Evolutionary conservation across 2,329 filamentous ascomycete genomes (phyloP).

Genomic region (Stachybotrys chartarum): DNA sequence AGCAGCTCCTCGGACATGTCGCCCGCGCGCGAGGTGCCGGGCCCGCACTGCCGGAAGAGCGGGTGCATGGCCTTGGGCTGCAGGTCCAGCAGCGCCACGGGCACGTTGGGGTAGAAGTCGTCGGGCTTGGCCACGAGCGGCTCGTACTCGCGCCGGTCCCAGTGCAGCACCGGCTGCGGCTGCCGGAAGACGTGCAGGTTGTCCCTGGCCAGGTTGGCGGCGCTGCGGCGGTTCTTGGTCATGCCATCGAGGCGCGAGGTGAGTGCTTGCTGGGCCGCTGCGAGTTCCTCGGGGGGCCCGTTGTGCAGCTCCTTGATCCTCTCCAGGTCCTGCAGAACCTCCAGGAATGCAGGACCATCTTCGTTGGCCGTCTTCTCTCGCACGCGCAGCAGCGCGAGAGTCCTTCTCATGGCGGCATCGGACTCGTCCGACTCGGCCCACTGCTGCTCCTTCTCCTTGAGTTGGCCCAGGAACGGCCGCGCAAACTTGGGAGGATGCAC

Average conservation of each 20-base stretch:
- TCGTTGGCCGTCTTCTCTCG: slow-evolving; percentile 16
- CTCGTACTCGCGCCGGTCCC: slow-evolving; percentile 66
- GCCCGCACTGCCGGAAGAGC: slow-evolving; percentile 38
- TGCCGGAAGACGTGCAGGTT: slow-evolving; percentile 45
- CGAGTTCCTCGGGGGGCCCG: slow-evolving; percentile 15
- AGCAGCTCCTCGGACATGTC: slow-evolving; percentile 46
- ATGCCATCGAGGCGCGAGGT: slow-evolving; percentile 22
- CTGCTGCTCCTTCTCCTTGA: slow-evolving; percentile 29
- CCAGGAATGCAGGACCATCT: slow-evolving; percentile 15
- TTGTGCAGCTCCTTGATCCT: slow-evolving; percentile 12
- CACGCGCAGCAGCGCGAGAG: slow-evolving; percentile 19
- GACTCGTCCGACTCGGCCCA: slow-evolving; percentile 7
- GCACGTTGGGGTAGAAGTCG: slow-evolving; percentile 62
- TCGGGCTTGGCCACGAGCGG: slow-evolving; percentile 49
- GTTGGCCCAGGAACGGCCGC: slow-evolving; percentile 34
- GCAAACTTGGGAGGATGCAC: slow-evolving; percentile 17
- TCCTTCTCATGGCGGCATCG: slow-evolving; percentile 1
- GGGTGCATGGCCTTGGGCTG: slow-evolving; percentile 50
- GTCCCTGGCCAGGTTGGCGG: slow-evolving; percentile 39
- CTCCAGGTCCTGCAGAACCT: slow-evolving; percentile 26
- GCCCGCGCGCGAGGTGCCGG: slow-evolving; percentile 29
- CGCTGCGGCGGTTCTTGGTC: slow-evolving; percentile 22
- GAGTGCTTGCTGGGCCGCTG: slow-evolving; percentile 23
- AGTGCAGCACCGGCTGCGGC: slow-evolving; percentile 47
- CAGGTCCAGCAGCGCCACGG: slow-evolving; percentile 57